Base-by-base conservation (phyloP, 2,329 filamentous ascomycete genomes). In the Colletotrichum sp. region DNA sequence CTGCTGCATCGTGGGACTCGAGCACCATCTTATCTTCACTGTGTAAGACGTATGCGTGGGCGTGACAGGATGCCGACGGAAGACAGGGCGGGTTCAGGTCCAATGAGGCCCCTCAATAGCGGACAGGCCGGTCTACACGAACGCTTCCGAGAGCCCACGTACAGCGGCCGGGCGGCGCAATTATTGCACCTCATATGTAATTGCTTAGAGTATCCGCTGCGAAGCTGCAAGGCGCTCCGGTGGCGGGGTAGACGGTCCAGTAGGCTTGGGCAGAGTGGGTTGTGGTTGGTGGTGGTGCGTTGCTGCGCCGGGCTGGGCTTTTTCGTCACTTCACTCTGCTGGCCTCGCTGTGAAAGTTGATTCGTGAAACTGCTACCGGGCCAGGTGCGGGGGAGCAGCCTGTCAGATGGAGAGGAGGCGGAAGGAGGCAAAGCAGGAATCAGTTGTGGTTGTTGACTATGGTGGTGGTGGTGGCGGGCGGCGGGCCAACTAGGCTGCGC, bases 341-440 rank as follows among this genome's bases (percentile, higher is more conserved):
- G 24, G 57, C 36, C 60, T 65, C 36, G 36, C 36, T 32, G 39
- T 62, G 49, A 49, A 36, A 69, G 70, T 39, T 76, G 69, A 73
- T 76, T 76, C 73, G 70, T 49, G 64, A 62, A 68, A 65, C 70
- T 65, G 32, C 70, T 15, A 55, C 26, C 49, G 59, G 28, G 57
- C 44, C 49, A 52, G 57, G 64, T 76, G 73, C 64, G 69, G 73
- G 57, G 73, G 70, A 76, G 32, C 28, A 64, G 73, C 73, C 73
- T 76, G 32, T 73, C 32, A 76, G 44, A 73, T n/a, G 52, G 15
- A 28, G 30, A 39, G 30, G 6, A 69, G 34, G 16, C 18, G 34
- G 32, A 16, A n/a, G 59, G 30, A 32, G 18, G 39, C 57, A 76
- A 76, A 72, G 44, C 69, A 76, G 52, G 64, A 72, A 72, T 66